Base-by-base conservation (phyloP, 768 basidiomycete species). In the Phylloporus sp. region DNA sequence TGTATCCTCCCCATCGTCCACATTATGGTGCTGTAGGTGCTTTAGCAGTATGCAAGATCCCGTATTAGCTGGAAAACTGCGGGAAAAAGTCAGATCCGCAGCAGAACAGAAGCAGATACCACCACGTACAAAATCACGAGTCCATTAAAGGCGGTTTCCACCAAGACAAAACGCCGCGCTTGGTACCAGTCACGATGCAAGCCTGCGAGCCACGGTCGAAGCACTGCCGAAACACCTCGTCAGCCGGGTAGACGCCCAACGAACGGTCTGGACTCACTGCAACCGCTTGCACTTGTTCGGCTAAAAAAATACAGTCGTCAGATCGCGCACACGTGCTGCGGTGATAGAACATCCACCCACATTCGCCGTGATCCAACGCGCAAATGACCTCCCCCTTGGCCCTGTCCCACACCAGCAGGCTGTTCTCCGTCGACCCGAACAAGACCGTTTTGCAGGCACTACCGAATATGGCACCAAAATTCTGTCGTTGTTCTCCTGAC, bases 401-500 rank as follows among this genome's bases (percentile, higher is more conserved):
- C 58, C 68, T 73, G 55, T 86, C 80, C 83, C 84, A 85, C 26
- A 80, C 75, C 31, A 84, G 64, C 23, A 79, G 68, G 60, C 74
- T 81, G 17, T 72, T 73, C 15, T 80, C 78, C 17, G 73, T 64
- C 23, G 59, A 67, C 22, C 82, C 84, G 54, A 78, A 84, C 46
- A 86, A 55, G 20, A 85, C 73, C 8, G 71, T 71, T 51, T 77
- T 75, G 14, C 77, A 79, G 26, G 62, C 54, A 7, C 74, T 71
- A 10, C 78, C 73, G 51, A 83, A 86, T 14, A 78, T 57, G 8
- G 79, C 80, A 14, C 77, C 77, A 38, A 76, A 73, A 23, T 51
- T 56, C 21, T 59, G 62, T 32, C 64, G 63, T 14, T 61, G 48
- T 31, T 71, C 74, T 5, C 57, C 52, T 9, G 35, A 11, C 17